These are phyloP conservation scores for Hymenoscyphus linearis DNA, from an alignment of 2,329 filamentous ascomycete species.

Conservation along the genomic window DNA sequence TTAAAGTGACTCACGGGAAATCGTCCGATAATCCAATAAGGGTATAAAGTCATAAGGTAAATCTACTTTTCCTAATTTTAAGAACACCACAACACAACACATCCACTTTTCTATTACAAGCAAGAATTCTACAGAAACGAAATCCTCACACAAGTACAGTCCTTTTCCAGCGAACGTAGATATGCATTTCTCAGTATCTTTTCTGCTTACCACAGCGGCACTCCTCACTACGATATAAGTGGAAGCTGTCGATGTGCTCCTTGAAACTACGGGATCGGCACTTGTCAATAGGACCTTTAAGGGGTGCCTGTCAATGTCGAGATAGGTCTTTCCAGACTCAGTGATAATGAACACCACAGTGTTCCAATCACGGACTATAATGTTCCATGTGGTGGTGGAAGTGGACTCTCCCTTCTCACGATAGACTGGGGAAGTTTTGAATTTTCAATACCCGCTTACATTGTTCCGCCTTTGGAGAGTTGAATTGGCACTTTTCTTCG, in stretches of 20 bases:
- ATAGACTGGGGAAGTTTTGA: not conserved
- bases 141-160: not conserved
- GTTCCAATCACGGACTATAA: not conserved
- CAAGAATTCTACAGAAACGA: not conserved
- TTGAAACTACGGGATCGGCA: too few species aligned
- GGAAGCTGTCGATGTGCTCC: too few species aligned
- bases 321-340: too few species aligned
- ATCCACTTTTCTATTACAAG: not conserved
- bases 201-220: not conserved
- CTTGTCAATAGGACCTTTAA: too few species aligned
- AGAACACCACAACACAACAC: not conserved
- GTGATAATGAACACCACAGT: too few species aligned
- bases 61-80: not conserved
- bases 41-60: not conserved
- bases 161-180: not conserved
- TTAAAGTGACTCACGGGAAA: not conserved
- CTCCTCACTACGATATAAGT: not conserved
- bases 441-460: too few species aligned
- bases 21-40: too few species aligned
- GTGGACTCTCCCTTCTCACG: not conserved
- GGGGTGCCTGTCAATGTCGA: too few species aligned
- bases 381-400: not conserved
- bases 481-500: too few species aligned
- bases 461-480: too few species aligned
- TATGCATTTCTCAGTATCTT: not conserved